Conservation (phyloP, 352 stramenopile genomes). For the Pythium sukuiense region DNA sequence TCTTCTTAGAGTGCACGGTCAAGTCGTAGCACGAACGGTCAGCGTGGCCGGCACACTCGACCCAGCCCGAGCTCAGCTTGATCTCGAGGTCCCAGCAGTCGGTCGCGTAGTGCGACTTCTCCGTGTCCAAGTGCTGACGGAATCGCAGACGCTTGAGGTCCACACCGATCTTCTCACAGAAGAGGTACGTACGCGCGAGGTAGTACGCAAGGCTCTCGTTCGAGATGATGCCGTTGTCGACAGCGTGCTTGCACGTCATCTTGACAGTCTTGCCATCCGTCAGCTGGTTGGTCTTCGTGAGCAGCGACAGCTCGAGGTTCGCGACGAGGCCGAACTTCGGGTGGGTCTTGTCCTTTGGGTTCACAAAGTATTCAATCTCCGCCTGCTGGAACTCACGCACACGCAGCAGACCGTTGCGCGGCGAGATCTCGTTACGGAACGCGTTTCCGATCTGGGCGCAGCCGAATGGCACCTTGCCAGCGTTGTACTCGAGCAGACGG, state of each 20-base stretch:
- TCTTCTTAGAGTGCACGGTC: slow-evolving; percentile 86
- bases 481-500: slow-evolving; percentile 97
- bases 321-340: slow-evolving; percentile 93
- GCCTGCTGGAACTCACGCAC: slow-evolving; percentile 99
- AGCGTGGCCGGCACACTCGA: slow-evolving; percentile 98
- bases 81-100: slow-evolving; percentile 91
- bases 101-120: slow-evolving; percentile 99
- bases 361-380: slow-evolving; percentile 99
- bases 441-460: slow-evolving; percentile 87
- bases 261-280: slow-evolving; percentile 95
- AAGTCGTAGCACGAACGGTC: slow-evolving; percentile 99
- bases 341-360: slow-evolving; percentile 98
- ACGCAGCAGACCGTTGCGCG: slow-evolving; percentile 94
- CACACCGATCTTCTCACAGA: slow-evolving; percentile 94
- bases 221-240: slow-evolving; percentile 93
- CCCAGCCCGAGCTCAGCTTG: slow-evolving; percentile 97
- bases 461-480: slow-evolving; percentile 89
- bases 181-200: slow-evolving; percentile 97
- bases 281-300: slow-evolving; percentile 95
- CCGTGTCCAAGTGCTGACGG: slow-evolving; percentile 98
- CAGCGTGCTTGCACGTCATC: slow-evolving; percentile 91
- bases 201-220: slow-evolving; percentile 99
- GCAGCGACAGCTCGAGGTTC: slow-evolving; percentile 89
- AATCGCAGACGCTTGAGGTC: slow-evolving; percentile 95
- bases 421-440: slow-evolving; percentile 97